phyloP scores from a whole-genome alignment of 768 basidiomycete species.

The Tulasnella sp. region DNA sequence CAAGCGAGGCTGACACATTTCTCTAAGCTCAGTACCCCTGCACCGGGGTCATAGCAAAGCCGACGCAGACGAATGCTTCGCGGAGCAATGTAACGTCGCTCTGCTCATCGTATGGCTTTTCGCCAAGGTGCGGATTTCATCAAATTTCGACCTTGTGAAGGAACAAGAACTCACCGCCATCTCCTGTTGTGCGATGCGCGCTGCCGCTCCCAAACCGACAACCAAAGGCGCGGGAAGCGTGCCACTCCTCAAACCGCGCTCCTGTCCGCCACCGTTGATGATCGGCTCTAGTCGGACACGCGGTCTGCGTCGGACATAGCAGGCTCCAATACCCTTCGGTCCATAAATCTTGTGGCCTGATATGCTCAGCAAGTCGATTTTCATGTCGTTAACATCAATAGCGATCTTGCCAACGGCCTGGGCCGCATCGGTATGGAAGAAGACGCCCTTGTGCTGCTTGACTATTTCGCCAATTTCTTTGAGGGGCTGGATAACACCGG shows the following conservation, averaged over 20 bases:
- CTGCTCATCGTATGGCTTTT: conserved; percentile 39
- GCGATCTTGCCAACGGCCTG: conserved; percentile 91
- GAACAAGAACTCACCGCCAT: conserved; percentile 66
- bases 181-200: conserved; percentile 81
- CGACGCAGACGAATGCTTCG: neutral
- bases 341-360: conserved; percentile 98
- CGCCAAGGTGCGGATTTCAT: conserved; percentile 43
- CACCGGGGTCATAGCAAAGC: conserved; percentile 54
- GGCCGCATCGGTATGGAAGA: conserved; percentile 96
- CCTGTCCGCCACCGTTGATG: conserved; percentile 92
- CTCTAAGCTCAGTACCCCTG: conserved; percentile 81
- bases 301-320: conserved; percentile 87
- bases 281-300: conserved; percentile 92
- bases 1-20: neutral
- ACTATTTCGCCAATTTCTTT: conserved; percentile 86
- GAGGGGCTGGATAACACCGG: conserved; percentile 94
- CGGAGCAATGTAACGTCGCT: conserved; percentile 12
- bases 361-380: conserved; percentile 91
- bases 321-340: conserved; percentile 91
- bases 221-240: conserved; percentile 81
- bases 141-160: neutral
- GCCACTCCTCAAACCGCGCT: conserved; percentile 90
- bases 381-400: conserved; percentile 89
- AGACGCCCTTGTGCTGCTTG: conserved; percentile 80
- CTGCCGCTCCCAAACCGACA: conserved; percentile 92